Evolutionary conservation across 805 yeast species (phyloP).

Genomic region (Ogataea corticis): DNA sequence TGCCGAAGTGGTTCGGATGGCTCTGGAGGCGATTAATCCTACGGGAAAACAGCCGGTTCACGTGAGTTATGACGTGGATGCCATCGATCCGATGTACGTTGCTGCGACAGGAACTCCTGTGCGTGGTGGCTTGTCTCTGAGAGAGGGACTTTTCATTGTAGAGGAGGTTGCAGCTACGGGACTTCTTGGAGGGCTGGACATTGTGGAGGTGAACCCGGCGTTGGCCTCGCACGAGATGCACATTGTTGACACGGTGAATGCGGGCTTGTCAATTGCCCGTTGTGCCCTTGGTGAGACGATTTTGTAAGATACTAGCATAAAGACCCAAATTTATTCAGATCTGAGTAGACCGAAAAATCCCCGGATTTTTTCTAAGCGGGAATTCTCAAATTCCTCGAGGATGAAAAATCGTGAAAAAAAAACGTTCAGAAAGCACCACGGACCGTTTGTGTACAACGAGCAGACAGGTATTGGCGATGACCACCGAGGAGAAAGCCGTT

Average conservation of each 20-base stretch:
- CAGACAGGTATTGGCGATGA: neutral
- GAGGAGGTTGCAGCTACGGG: slow-evolving; percentile 93
- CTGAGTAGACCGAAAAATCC: too few relatives aligned
- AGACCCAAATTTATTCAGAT: too few relatives aligned
- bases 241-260: slow-evolving; percentile 79
- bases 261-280: slow-evolving; percentile 88
- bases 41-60: slow-evolving; percentile 72
- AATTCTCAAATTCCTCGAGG: too few relatives aligned
- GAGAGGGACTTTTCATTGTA: slow-evolving; percentile 91
- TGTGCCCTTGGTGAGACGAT: slow-evolving; percentile 95
- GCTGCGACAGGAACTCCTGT: slow-evolving; percentile 99
- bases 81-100: slow-evolving; percentile 89
- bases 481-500: slow-evolving; percentile 23
- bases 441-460: too few relatives aligned
- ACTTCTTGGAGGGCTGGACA: slow-evolving; percentile 81
- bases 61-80: slow-evolving; percentile 93
- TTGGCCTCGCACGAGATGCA: slow-evolving; percentile 77
- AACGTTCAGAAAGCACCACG: too few relatives aligned
- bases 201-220: slow-evolving; percentile 91
- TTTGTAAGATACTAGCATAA: slow-evolving; percentile 39
- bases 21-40: slow-evolving; percentile 76
- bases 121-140: slow-evolving; percentile 89
- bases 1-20: slow-evolving; percentile 89
- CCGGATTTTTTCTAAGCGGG: neutral
- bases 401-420: too few relatives aligned